A percentile compares a stretch with the other conserved stretches of the same genome.
Evolutionary conservation across 2,329 filamentous ascomycete genomes (phyloP).

Genomic region (Monosporascus cannonballus): DNA sequence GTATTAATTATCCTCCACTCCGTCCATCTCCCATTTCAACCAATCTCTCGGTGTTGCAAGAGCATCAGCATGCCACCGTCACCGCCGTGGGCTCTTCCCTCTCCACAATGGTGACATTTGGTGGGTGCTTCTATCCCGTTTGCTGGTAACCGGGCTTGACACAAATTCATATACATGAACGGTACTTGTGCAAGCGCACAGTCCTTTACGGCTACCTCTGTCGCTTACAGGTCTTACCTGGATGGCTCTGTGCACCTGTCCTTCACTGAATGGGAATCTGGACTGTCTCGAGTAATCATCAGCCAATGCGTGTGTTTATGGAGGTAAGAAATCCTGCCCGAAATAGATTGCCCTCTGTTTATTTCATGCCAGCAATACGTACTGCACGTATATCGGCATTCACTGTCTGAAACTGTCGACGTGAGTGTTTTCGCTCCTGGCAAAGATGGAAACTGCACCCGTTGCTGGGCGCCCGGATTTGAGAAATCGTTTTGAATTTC

Average conservation of each 20-base stretch:
- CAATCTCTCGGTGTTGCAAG: neutral
- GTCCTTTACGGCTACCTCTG: neutral
- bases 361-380: conserved; percentile 25
- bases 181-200: neutral
- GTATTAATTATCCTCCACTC: neutral
- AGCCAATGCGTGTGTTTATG: neutral
- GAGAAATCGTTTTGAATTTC: conserved; percentile 50
- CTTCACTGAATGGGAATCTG: no score
- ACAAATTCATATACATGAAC: no score
- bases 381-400: conserved; percentile 40
- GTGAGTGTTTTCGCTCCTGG: conserved; percentile 51
- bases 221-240: neutral
- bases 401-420: conserved; percentile 39
- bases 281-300: no score
- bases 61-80: neutral
- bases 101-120: neutral
- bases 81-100: neutral
- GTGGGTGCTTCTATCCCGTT: neutral
- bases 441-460: conserved; percentile 43
- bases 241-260: no score
- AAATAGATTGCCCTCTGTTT: neutral
- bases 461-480: conserved; percentile 51
- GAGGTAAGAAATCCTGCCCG: conserved; percentile 1
- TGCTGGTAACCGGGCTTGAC: neutral
- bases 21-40: neutral